phyloP scores from a whole-genome alignment of 2,329 filamentous ascomycete species.

The Chaetothyriales sp. region DNA sequence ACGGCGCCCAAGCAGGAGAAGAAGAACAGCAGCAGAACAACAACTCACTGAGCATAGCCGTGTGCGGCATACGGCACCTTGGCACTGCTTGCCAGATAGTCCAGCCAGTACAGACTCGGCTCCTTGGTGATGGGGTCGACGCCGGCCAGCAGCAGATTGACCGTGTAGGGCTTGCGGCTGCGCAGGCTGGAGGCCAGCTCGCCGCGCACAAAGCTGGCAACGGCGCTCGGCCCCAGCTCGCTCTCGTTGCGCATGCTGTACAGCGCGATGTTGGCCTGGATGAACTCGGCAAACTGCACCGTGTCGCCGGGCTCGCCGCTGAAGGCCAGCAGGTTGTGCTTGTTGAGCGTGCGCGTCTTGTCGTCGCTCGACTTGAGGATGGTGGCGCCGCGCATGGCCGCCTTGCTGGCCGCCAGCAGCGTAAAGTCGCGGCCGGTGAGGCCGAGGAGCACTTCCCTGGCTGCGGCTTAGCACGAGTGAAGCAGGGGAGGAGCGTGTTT shows the following conservation, averaged over 20 bases:
- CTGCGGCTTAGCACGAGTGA: slow-evolving; percentile 3
- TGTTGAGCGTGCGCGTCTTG: slow-evolving; percentile 87
- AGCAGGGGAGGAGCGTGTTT: background rate
- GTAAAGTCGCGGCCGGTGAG: slow-evolving; percentile 99
- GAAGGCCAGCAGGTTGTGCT: slow-evolving; percentile 88
- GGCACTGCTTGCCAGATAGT: slow-evolving; percentile 83
- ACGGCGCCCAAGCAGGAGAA: background rate
- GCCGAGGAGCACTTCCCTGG: slow-evolving; percentile 91
- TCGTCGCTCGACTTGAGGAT: slow-evolving; percentile 92
- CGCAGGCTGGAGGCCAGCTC: slow-evolving; percentile 84
- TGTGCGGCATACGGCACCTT: slow-evolving; percentile 90
- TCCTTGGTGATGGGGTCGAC: slow-evolving; percentile 84
- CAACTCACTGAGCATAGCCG: slow-evolving; percentile 81
- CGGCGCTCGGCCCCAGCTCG: slow-evolving; percentile 75
- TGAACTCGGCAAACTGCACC: slow-evolving; percentile 98
- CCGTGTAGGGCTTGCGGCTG: slow-evolving; percentile 87
- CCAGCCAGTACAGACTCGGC: slow-evolving; percentile 90
- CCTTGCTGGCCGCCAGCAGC: slow-evolving; percentile 93
- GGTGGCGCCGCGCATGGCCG: slow-evolving; percentile 92
- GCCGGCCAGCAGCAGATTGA: slow-evolving; percentile 89
- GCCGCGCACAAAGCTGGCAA: slow-evolving; percentile 84
- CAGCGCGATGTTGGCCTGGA: slow-evolving; percentile 94
- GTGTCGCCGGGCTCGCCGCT: slow-evolving; percentile 95
- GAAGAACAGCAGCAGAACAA: too few relatives aligned
- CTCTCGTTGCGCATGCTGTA: slow-evolving; percentile 97